These are phyloP conservation scores for Xylariaceae sp. DNA, from an alignment of 2,329 filamentous ascomycete species.

Conservation along the genomic window DNA sequence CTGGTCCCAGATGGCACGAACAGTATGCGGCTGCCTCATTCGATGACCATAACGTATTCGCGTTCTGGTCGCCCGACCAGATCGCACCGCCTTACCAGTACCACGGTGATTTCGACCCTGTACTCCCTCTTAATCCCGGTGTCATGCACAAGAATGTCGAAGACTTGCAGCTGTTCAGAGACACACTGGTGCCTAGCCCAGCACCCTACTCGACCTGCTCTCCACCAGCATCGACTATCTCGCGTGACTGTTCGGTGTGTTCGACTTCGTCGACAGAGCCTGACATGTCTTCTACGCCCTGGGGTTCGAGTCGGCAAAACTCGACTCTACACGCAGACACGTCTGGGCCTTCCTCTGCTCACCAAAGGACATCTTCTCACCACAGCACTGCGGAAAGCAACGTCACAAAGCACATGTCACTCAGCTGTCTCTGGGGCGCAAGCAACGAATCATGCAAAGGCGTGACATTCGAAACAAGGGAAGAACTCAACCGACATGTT, in stretches of 20 bases:
- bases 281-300: conserved; percentile 14
- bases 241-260: conserved; percentile 17
- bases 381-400: not conserved
- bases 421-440: conserved; percentile 38
- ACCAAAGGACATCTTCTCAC: not conserved
- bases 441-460: conserved; percentile 30
- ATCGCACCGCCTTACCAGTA: too few relatives aligned
- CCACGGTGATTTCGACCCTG: too few relatives aligned
- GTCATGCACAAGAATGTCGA: conserved; percentile 12
- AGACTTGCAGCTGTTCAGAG: not conserved
- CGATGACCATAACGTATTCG: not conserved
- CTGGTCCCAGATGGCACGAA: not conserved
- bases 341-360: not conserved
- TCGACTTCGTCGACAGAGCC: conserved; percentile 18
- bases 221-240: conserved; percentile 17
- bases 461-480: conserved; percentile 34
- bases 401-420: conserved; percentile 19
- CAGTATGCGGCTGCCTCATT: not conserved
- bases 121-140: conserved; percentile 5
- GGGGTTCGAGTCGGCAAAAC: not conserved
- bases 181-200: conserved; percentile 7
- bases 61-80: not conserved
- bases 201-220: conserved; percentile 17
- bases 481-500: conserved; percentile 40
- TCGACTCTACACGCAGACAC: not conserved